Evolutionary conservation across 306 rosid species (phyloP).

Genomic region (Cucurbita pepo): DNA sequence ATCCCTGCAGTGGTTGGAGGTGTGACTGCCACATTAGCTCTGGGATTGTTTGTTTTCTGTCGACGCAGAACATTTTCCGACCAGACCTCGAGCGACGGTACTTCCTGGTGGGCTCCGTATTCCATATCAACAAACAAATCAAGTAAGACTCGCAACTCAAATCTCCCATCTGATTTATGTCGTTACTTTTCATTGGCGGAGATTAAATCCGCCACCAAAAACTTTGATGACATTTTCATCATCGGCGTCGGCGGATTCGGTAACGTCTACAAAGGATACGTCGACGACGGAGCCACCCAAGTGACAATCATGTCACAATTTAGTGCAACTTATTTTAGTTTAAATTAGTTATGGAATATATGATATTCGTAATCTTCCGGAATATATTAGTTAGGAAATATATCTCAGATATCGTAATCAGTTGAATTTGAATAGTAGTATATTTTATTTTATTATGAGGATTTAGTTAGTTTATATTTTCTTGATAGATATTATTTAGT

Average conservation of each 20-base stretch:
- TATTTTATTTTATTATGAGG: too few relatives aligned
- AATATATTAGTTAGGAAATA: too few relatives aligned
- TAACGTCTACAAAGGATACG: conserved; percentile 20
- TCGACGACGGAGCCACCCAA: background rate
- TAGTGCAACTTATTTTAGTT: too few relatives aligned
- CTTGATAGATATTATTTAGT: too few relatives aligned
- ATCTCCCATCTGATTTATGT: conserved; percentile 9
- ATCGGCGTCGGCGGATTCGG: conserved; percentile 33
- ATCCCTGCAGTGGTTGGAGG: conserved; percentile 8
- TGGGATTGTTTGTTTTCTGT: background rate
- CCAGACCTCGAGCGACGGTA: background rate
- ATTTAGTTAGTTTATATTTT: too few relatives aligned
- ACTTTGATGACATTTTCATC: conserved; percentile 4
- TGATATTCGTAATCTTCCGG: too few relatives aligned
- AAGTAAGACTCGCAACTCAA: background rate
- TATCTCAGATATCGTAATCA: too few relatives aligned
- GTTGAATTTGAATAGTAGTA: too few relatives aligned
- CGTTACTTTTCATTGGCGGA: conserved; percentile 16
- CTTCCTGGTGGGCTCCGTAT: background rate
- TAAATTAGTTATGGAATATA: too few relatives aligned
- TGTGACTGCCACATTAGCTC: background rate
- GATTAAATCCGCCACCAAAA: conserved; percentile 19
- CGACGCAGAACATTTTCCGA: background rate
- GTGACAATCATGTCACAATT: too few relatives aligned
- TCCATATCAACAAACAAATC: background rate